phyloP scores from a whole-genome alignment of 2,329 filamentous ascomycete genomes.

The Cytospora paraplurivora region DNA sequence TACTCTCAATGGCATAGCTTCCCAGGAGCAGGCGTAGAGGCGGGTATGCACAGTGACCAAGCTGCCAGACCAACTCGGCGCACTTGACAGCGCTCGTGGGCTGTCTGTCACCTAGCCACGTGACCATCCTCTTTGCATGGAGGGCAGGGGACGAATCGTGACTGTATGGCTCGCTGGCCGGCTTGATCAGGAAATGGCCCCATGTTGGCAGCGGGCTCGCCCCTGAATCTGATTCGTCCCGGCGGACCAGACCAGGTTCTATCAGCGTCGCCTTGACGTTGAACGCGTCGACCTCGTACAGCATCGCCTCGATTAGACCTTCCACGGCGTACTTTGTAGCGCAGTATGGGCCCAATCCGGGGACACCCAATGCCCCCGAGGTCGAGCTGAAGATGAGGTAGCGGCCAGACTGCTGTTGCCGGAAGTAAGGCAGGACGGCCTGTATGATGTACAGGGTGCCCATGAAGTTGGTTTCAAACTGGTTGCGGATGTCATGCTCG shows the following conservation, averaged over 20 bases:
- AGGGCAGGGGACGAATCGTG: conserved; percentile 78
- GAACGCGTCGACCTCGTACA: conserved; percentile 90
- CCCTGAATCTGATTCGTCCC: conserved; percentile 72
- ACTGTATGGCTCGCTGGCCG: conserved; percentile 78
- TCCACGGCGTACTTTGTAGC: conserved; percentile 98
- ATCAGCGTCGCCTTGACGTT: conserved; percentile 94
- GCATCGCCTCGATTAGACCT: conserved; percentile 91
- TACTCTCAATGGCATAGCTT: conserved; percentile 94
- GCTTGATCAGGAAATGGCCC: conserved; percentile 90
- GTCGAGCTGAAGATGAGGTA: conserved; percentile 96
- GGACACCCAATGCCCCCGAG: conserved; percentile 88
- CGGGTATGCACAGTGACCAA: conserved; percentile 93
- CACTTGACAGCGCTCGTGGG: conserved; percentile 92
- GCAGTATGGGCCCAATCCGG: conserved; percentile 90
- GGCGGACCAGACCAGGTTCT: conserved; percentile 83
- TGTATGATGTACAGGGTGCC: conserved; percentile 94
- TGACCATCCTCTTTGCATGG: conserved; percentile 87
- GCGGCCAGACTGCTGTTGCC: conserved; percentile 71
- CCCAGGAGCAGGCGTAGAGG: conserved; percentile 85
- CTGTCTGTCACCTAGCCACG: conserved; percentile 91
- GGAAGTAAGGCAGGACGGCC: conserved; percentile 82
- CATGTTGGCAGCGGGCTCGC: conserved; percentile 71
- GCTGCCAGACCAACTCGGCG: conserved; percentile 89
- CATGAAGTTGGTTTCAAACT: conserved; percentile 98
- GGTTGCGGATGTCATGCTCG: conserved; percentile 89